Conservation (phyloP, 257 asterid species). For the Nicotiana noctiflora region DNA sequence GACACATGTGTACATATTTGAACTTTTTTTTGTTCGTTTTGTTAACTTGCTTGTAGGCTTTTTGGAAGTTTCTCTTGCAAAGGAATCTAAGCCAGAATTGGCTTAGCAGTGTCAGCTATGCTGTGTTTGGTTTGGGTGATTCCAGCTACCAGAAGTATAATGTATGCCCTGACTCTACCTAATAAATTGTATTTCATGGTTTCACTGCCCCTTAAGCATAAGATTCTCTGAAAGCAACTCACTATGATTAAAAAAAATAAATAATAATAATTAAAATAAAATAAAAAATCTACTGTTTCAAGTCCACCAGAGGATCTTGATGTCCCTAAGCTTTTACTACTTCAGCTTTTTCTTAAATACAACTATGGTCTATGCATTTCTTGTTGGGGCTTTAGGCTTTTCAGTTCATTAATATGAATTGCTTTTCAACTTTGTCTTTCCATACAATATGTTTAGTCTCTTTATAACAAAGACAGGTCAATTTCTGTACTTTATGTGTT, state of each 20-base stretch:
- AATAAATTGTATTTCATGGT: neutral
- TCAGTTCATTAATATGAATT: neutral
- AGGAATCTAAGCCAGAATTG: constrained; percentile 60
- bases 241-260: neutral
- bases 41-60: constrained; percentile 46
- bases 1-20: neutral
- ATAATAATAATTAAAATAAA: too few relatives aligned
- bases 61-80: constrained; percentile 91
- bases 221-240: neutral
- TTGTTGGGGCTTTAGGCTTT: neutral
- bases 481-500: too few relatives aligned
- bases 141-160: constrained; percentile 96
- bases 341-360: neutral
- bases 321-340: neutral
- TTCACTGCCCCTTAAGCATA: neutral
- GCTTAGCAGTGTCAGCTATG: constrained; percentile 80
- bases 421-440: neutral
- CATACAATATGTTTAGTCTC: neutral
- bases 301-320: neutral
- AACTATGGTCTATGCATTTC: neutral
- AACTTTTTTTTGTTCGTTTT: neutral
- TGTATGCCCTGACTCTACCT: constrained; percentile 27
- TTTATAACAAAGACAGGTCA: neutral
- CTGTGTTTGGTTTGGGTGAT: constrained; percentile 97
- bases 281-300: neutral